Percentiles rank a stretch among this genome's conserved stretches.
Evolutionary conservation across 176 grass and related monocot species (phyloP).

Genomic region (Phoenix roebelenii): DNA sequence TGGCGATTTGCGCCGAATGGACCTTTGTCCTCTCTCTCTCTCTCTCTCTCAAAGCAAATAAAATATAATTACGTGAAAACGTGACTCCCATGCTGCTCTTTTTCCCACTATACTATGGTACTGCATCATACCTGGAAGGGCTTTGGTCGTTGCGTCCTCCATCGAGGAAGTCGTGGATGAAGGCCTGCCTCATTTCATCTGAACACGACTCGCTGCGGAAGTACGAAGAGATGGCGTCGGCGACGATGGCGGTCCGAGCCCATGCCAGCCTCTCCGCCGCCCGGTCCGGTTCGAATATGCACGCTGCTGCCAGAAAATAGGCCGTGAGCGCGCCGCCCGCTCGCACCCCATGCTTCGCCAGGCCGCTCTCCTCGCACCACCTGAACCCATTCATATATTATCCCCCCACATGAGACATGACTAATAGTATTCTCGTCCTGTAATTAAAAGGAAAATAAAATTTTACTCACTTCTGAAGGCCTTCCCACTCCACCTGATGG

Average conservation of each 20-base stretch:
- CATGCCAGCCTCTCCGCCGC: conserved; percentile 47
- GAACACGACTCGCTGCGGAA: conserved; percentile 2
- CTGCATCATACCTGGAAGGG: not conserved
- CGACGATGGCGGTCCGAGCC: conserved; percentile 37
- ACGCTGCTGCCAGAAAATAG: conserved; percentile 46
- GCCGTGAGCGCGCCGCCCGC: conserved; percentile 34
- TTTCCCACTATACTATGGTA: too few relatives aligned
- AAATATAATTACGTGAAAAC: too few relatives aligned
- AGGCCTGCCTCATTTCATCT: conserved; percentile 18
- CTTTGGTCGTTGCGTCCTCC: not conserved
- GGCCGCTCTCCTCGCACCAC: conserved; percentile 48
- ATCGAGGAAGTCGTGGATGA: conserved; percentile 24
- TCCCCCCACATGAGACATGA: too few relatives aligned
- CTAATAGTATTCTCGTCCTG: too few relatives aligned
- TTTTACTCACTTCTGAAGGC: conserved; percentile 43
- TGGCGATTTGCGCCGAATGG: too few relatives aligned
- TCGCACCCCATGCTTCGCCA: conserved; percentile 22
- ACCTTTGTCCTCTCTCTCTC: too few relatives aligned
- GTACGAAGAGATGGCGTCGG: conserved; percentile 25
- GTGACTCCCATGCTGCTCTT: too few relatives aligned
- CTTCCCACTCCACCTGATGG: conserved; percentile 59
- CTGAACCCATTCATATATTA: conserved; percentile 15
- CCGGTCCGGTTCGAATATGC: conserved; percentile 57
- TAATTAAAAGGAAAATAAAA: not conserved
- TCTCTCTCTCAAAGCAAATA: too few relatives aligned